Conservation (phyloP, 768 basidiomycete species). For the Mycena kentingensis region DNA sequence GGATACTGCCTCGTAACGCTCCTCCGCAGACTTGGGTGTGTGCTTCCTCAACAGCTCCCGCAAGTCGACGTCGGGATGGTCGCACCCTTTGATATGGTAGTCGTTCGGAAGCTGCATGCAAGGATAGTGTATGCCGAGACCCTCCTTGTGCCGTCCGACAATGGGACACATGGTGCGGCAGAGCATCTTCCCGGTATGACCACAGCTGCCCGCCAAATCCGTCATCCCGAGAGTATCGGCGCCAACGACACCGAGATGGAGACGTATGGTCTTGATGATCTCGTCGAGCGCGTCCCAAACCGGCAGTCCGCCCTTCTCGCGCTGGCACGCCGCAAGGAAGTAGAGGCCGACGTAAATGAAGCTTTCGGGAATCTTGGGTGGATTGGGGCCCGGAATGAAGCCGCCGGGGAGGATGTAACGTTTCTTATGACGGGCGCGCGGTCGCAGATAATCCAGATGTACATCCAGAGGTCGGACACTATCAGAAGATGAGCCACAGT, state of each 20-base stretch:
- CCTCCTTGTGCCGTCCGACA: background rate
- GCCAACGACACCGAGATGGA: too few species aligned
- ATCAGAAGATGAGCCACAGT: background rate
- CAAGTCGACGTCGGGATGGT: background rate
- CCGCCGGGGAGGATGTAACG: slow-evolving; percentile 31
- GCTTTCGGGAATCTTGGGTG: slow-evolving; percentile 33
- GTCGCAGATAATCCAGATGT: slow-evolving; percentile 35
- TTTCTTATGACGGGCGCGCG: slow-evolving; percentile 34
- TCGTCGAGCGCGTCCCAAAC: slow-evolving; percentile 25
- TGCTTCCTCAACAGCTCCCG: background rate
- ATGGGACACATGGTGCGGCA: slow-evolving; percentile 9
- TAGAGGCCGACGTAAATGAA: slow-evolving; percentile 30
- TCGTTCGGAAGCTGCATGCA: background rate
- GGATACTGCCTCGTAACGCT: slow-evolving; percentile 1
- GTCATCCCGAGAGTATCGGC: background rate
- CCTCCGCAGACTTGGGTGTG: background rate
- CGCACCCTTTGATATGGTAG: background rate
- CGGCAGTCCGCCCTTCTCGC: slow-evolving; percentile 1
- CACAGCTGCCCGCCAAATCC: background rate
- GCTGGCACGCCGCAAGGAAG: slow-evolving; percentile 30
- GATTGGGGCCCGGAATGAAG: slow-evolving; percentile 34
- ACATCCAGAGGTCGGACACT: slow-evolving; percentile 13
- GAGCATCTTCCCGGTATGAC: slow-evolving; percentile 3
- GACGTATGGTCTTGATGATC: slow-evolving; percentile 9
- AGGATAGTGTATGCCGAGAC: slow-evolving; percentile 4